Base-by-base conservation (phyloP, 768 basidiomycete species). In the Amanita phalloides region DNA sequence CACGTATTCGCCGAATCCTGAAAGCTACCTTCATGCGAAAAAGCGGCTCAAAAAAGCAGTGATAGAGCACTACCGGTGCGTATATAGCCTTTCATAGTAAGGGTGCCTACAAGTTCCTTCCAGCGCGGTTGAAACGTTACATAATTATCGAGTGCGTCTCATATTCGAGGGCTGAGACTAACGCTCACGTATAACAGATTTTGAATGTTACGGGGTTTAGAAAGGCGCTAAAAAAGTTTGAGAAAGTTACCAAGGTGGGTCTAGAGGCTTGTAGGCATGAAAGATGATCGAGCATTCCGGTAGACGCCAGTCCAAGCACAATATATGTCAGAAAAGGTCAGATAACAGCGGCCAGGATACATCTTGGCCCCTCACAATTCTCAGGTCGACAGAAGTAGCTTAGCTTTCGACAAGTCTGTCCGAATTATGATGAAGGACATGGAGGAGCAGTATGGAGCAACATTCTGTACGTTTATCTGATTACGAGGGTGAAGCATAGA, bases 151-250 rank as follows among this genome's bases (percentile, higher is more conserved):
- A 30, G 91, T 91, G 61, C 13, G 78, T 62, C 11, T 48, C 2
- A 36, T 9, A 21, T 36, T 37, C 30, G 28, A 28, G 9, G 25
- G 35, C 54, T 5, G 23, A 25, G 39, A 39, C 32, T 32, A 25
- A 21, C 23, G 23, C 11, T 36, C n/a, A 42, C 26, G 21, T 7
- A 2, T 9, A 20, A 14, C 56, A 90, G 84, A 80, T 86, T 42
- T 66, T 97, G 37, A 98, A 99, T 64, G 65, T 92, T 8, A 88
- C 90, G 1, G 96, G 95, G 1, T 92, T 96, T 63, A 74, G 87
- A 25, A 92, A 92, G 62, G 83, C 82, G 0, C 62, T 92, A 52
- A 91, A 86, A 67, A 92, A 91, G 63, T 92, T 89, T 55, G 86
- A 86, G 60, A 93, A 90, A 62, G 67, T 76, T 3, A 85, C 90